Evolutionary conservation across 768 basidiomycete genomes (phyloP).

Genomic region (Boletus vinaceobasis): DNA sequence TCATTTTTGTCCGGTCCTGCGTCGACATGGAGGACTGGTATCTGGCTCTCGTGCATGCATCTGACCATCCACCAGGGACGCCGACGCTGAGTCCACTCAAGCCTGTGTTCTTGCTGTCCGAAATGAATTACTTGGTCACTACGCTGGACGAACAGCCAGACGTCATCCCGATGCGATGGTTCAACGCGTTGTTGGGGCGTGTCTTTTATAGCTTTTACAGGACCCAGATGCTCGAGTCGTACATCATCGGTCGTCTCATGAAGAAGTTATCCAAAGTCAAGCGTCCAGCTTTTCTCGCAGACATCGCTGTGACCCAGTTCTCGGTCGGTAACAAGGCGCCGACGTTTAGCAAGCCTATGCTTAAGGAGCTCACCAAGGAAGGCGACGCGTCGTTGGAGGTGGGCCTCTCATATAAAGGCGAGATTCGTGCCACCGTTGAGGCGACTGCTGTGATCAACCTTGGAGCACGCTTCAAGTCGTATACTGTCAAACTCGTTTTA

Average conservation of each 20-base stretch:
- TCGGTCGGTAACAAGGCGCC: constrained; percentile 82
- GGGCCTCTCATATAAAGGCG: constrained; percentile 79
- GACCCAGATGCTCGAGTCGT: constrained; percentile 76
- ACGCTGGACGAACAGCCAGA: constrained; percentile 92
- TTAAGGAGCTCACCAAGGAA: constrained; percentile 93
- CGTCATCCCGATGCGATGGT: constrained; percentile 95
- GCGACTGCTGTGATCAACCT: constrained; percentile 86
- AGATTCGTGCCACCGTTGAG: constrained; percentile 84
- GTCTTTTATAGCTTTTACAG: constrained; percentile 90
- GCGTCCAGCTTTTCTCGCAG: constrained; percentile 79
- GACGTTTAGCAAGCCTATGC: constrained; percentile 93
- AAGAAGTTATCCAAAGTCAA: constrained; percentile 93
- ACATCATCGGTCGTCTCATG: constrained; percentile 86
- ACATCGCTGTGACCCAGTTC: constrained; percentile 84
- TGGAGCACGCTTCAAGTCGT: constrained; percentile 81
- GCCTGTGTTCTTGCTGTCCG: constrained; percentile 64
- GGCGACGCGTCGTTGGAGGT: constrained; percentile 91
- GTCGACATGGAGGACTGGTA: constrained; percentile 99
- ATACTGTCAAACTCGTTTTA: constrained; percentile 84
- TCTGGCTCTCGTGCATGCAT: constrained; percentile 72
- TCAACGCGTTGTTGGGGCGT: constrained; percentile 91
- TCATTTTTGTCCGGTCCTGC: constrained; percentile 85
- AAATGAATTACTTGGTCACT: constrained; percentile 81
- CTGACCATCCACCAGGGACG: constrained; percentile 57
- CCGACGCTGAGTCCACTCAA: constrained; percentile 59